These are phyloP conservation scores for Stentor roeselii DNA, from an alignment of 73 alveolate species.

Conservation along the genomic window DNA sequence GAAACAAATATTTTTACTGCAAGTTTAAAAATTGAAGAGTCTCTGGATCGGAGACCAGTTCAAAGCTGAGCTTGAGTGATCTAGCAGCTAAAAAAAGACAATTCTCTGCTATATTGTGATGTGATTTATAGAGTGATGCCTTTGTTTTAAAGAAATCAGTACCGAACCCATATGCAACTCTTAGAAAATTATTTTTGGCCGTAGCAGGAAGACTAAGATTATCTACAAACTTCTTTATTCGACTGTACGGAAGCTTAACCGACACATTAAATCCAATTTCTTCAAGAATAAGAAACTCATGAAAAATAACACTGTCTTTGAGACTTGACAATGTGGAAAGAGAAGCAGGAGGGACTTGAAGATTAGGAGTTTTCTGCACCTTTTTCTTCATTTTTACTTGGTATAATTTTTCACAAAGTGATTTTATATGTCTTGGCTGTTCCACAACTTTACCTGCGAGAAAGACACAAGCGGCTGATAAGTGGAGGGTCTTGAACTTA, in stretches of 20 bases:
- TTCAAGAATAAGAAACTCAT: background rate
- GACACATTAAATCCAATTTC: background rate
- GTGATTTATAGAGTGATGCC: background rate
- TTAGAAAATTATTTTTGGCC: background rate
- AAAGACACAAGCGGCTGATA: conserved; percentile 5
- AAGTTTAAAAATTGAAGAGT: background rate
- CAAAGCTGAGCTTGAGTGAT: background rate
- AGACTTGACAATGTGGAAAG: background rate
- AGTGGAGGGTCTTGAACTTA: background rate
- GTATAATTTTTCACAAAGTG: background rate
- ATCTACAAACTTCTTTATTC: background rate
- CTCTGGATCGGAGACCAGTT: background rate
- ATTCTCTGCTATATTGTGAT: background rate
- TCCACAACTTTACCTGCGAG: conserved; percentile 16
- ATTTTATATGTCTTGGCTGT: conserved; percentile 19
- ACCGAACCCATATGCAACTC: background rate
- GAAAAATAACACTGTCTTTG: background rate
- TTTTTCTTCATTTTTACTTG: background rate
- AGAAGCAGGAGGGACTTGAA: conserved; percentile 22
- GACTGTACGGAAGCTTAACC: background rate
- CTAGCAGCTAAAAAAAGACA: conserved; percentile 14
- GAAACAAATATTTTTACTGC: too few relatives aligned
- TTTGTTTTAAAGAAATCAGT: background rate
- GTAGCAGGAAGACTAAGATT: background rate
- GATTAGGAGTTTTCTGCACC: background rate